Percentiles rank a stretch among this genome's conserved stretches.
These are phyloP conservation scores for Lepidium didymum DNA, from an alignment of 345 rosid genomes.

Conservation along the genomic window DNA sequence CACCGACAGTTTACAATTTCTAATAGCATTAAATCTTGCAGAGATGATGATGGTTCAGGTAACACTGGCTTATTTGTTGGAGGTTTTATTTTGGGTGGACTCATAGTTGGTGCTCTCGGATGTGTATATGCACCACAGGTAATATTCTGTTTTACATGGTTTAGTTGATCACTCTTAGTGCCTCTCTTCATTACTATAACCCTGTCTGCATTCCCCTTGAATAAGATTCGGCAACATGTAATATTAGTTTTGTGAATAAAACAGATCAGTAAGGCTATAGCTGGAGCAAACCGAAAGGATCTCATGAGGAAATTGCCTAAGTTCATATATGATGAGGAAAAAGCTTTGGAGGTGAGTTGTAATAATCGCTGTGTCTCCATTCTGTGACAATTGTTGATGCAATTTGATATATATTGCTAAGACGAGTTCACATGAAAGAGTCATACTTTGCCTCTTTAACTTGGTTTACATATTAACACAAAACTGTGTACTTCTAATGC, in stretches of 20 bases:
- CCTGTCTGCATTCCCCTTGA: background rate
- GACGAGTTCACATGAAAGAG: background rate
- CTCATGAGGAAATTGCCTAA: constrained; percentile 91
- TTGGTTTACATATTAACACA: background rate
- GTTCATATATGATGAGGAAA: constrained; percentile 96
- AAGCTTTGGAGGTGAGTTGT: constrained; percentile 71
- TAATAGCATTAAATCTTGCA: constrained; percentile 25
- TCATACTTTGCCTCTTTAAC: background rate
- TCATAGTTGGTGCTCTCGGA: constrained; percentile 85
- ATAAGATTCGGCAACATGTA: background rate
- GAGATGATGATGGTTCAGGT: constrained; percentile 60
- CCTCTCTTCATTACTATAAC: background rate
- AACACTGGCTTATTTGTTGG: constrained; percentile 65
- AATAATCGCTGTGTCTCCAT: background rate
- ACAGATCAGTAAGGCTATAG: constrained; percentile 79
- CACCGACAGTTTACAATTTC: background rate
- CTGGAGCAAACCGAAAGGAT: constrained; percentile 75
- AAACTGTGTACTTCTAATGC: constrained; percentile 15
- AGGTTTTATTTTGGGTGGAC: constrained; percentile 87
- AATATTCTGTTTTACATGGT: constrained; percentile 10
- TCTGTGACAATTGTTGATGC: background rate
- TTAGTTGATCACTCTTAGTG: background rate
- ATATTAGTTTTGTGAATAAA: background rate
- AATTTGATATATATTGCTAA: background rate
- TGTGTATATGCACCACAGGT: constrained; percentile 98